Evolutionary conservation across 2,329 filamentous ascomycete species (phyloP).

Genomic region (Venturia oleaginea): DNA sequence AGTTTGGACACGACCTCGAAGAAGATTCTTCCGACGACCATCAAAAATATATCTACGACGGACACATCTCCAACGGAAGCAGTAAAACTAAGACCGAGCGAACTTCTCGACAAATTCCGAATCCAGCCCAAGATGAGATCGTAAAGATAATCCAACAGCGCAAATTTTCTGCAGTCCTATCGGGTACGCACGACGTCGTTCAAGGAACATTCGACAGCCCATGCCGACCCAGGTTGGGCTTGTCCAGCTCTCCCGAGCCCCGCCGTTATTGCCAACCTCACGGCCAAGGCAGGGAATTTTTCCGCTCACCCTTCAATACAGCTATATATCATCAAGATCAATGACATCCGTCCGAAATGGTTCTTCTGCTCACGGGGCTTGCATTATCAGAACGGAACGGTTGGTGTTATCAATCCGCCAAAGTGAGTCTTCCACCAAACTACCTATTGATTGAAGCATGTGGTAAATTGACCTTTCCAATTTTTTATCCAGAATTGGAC

Average conservation of each 20-base stretch:
- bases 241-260: not conserved
- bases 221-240: slow-evolving; percentile 1
- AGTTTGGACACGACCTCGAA: not conserved
- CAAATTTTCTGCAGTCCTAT: not conserved
- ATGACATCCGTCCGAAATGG: slow-evolving; percentile 61
- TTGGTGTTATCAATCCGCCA: slow-evolving; percentile 67
- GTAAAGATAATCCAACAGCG: not conserved
- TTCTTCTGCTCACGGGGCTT: slow-evolving; percentile 65
- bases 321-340: not conserved
- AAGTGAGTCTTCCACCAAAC: not conserved
- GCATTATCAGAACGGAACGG: slow-evolving; percentile 69
- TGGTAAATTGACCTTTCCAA: not conserved
- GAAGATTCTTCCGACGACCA: not conserved
- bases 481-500: not conserved
- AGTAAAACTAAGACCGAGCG: not conserved
- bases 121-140: not conserved
- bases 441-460: no score
- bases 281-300: not conserved
- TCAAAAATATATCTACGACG: not conserved
- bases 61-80: not conserved
- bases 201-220: slow-evolving; percentile 1
- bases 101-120: not conserved
- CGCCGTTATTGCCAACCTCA: not conserved
- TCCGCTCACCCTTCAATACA: not conserved
- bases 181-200: not conserved